Evolutionary conservation across 2,329 filamentous ascomycete genomes (phyloP), one percentile per base, ranked within the genome.

Genomic region (Neonectria punicea): DNA sequence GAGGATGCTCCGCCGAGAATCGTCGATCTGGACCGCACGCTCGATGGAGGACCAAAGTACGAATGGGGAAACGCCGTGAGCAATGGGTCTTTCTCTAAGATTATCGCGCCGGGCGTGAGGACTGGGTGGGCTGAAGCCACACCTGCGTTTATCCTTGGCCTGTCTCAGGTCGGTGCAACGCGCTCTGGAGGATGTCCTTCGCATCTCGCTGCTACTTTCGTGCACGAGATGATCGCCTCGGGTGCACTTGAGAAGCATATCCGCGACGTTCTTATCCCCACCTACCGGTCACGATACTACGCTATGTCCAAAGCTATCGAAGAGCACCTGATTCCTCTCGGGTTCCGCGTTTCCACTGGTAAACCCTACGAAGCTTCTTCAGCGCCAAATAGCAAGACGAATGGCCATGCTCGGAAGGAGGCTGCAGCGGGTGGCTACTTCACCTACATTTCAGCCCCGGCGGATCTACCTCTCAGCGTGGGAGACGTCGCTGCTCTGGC

Each of bases 11-110:
- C 61, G 13, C 55, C 61, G 1, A 47, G 61, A 13, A 39, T 63
- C 7, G 49, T 63, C 14, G 61, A 63, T 32, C 4, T 63, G 1
- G 32, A 63, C 25, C 4, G 32, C 20, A 43, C 14, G 4, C 25
- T 62, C 1, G 55, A 63, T 13, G 49, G 32, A 4, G 55, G 43
- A 2, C 41, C 50, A 2, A 25, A 59, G n/a, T 16, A 49, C 28
- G 49, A 49, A 49, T 92, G 87, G 73, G 90, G 90, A 16, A 90
- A 92, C 71, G 81, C 85, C 2, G 81, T 87, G 34, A 90, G 88
- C 65, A 92, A 92, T 71, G 89, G 88, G 7, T 89, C 85, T 20
- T 92, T 92, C 75, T 89, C 87, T 68, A 92, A 92, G 75, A 85
- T 92, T 25, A 81, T 86, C 44, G 89, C 84, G 0, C 89, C 90